Conservation (phyloP, 2,329 filamentous ascomycete species). For the Colletotrichum kahawae region DNA sequence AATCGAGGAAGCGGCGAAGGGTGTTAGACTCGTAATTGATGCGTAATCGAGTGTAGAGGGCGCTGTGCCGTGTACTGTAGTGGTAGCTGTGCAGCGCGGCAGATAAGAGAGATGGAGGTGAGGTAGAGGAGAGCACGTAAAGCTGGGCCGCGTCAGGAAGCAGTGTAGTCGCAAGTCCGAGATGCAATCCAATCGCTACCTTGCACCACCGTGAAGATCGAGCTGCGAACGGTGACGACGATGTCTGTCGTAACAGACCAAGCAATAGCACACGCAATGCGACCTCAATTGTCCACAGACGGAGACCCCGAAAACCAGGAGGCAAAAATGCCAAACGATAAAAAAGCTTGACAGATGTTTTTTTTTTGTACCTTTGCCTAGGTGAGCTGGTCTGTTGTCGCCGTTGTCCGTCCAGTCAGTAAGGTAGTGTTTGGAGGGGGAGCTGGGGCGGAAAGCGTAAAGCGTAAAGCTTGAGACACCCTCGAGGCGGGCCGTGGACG, state of each 20-base stretch:
- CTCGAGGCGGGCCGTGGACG: not conserved
- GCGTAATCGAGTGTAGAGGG: conserved; percentile 18
- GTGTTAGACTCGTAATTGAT: conserved; percentile 26
- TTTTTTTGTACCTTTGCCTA: not conserved
- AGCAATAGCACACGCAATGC: not conserved
- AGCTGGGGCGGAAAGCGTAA: not conserved
- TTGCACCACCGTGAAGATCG: not conserved
- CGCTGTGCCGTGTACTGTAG: not conserved
- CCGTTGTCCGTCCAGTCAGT: not conserved
- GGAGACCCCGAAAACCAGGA: not conserved
- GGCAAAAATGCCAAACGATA: not conserved
- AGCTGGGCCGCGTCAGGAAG: not conserved
- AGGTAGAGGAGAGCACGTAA: not conserved
- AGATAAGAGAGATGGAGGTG: not conserved
- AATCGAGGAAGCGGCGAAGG: not conserved
- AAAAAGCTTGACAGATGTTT: not conserved
- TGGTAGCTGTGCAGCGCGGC: not conserved
- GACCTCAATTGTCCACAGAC: not conserved
- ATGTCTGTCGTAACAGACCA: not conserved
- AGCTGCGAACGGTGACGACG: not conserved
- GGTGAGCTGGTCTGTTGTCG: not conserved
- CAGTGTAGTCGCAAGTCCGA: not conserved
- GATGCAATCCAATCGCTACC: not conserved
- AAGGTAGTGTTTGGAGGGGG: not conserved
- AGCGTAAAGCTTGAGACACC: conserved; percentile 13